A percentile compares a stretch with the other conserved stretches of the same genome.
phyloP scores from a whole-genome alignment of 2,329 filamentous ascomycete genomes.

The Knoxdaviesia capensis region DNA sequence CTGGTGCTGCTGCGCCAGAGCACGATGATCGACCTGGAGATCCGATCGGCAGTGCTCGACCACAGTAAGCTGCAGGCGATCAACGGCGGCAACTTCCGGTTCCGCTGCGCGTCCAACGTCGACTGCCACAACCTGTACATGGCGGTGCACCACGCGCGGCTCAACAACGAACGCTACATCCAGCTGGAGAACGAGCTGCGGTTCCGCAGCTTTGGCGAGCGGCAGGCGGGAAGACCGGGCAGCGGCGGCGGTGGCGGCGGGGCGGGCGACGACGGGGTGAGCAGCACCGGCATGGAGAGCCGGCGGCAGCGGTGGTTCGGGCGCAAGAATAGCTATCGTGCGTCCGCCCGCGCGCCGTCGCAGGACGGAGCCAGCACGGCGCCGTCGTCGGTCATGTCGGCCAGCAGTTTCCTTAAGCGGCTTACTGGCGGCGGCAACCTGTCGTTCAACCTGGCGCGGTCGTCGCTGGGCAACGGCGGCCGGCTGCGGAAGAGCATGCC shows the following conservation, averaged over 20 bases:
- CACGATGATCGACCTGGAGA: slow-evolving; percentile 82
- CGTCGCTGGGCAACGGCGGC: slow-evolving; percentile 38
- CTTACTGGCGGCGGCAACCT: slow-evolving; percentile 52
- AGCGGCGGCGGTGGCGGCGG: slow-evolving; percentile 11
- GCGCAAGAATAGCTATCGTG: slow-evolving; percentile 43
- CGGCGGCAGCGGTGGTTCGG: slow-evolving; percentile 32
- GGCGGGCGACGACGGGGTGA: slow-evolving; percentile 15
- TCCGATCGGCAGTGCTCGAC: slow-evolving; percentile 64
- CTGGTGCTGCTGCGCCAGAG: slow-evolving; percentile 78
- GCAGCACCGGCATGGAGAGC: slow-evolving; percentile 17
- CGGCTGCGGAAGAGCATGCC: background rate
- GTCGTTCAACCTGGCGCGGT: slow-evolving; percentile 64
- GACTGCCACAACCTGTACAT: slow-evolving; percentile 72
- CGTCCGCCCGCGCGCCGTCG: slow-evolving; percentile 43
- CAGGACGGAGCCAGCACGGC: slow-evolving; percentile 56
- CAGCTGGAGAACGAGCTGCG: slow-evolving; percentile 43
- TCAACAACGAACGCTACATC: slow-evolving; percentile 82
- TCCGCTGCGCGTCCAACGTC: slow-evolving; percentile 55
- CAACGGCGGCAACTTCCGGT: slow-evolving; percentile 62
- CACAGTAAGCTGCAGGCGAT: slow-evolving; percentile 47
- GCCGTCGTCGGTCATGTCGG: slow-evolving; percentile 38
- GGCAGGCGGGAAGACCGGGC: slow-evolving; percentile 12
- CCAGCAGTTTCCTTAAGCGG: slow-evolving; percentile 56
- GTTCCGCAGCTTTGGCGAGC: slow-evolving; percentile 52
- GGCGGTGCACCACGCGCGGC: slow-evolving; percentile 70